Evolutionary conservation across 108 stramenopile species (phyloP).

Genomic region (Nitzschia inconspicua): DNA sequence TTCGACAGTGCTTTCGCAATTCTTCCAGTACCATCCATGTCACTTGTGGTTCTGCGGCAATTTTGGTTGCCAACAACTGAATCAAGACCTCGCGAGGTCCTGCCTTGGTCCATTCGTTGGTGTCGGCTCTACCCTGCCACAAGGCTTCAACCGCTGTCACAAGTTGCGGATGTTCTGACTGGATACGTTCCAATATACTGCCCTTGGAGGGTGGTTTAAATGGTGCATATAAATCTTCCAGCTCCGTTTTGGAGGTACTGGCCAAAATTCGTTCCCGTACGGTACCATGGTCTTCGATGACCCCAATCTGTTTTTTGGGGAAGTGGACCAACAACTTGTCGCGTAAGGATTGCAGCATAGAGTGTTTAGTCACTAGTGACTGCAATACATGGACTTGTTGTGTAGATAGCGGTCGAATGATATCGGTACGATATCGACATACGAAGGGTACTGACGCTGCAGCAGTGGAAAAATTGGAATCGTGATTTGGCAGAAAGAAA

Average conservation of each 20-base stretch:
- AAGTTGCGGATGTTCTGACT: conserved; percentile 45
- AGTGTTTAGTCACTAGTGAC: conserved; percentile 32
- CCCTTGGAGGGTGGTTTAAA: conserved; percentile 62
- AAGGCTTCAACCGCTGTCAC: conserved; percentile 33
- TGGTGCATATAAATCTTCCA: conserved; percentile 61
- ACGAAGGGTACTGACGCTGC: conserved; percentile 56
- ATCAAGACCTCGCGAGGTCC: conserved; percentile 38
- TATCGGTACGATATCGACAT: conserved; percentile 59
- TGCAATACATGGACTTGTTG: conserved; percentile 46
- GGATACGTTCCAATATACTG: conserved; percentile 47
- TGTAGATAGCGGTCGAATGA: conserved; percentile 50
- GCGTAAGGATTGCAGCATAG: conserved; percentile 29
- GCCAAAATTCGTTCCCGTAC: conserved; percentile 26
- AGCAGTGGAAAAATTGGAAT: too few relatives aligned
- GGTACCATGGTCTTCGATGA: neutral
- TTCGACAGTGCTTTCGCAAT: conserved; percentile 19
- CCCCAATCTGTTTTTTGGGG: conserved; percentile 14
- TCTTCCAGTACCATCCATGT: conserved; percentile 38
- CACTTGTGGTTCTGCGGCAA: conserved; percentile 42
- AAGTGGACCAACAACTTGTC: conserved; percentile 33
- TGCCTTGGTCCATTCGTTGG: neutral
- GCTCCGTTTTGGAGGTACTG: conserved; percentile 42
- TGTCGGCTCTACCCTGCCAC: conserved; percentile 28
- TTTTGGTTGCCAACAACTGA: conserved; percentile 41
- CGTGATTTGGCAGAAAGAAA: too few relatives aligned